Conservation (phyloP, 208 protist genomes). For the Wallacemonas sp. region DNA sequence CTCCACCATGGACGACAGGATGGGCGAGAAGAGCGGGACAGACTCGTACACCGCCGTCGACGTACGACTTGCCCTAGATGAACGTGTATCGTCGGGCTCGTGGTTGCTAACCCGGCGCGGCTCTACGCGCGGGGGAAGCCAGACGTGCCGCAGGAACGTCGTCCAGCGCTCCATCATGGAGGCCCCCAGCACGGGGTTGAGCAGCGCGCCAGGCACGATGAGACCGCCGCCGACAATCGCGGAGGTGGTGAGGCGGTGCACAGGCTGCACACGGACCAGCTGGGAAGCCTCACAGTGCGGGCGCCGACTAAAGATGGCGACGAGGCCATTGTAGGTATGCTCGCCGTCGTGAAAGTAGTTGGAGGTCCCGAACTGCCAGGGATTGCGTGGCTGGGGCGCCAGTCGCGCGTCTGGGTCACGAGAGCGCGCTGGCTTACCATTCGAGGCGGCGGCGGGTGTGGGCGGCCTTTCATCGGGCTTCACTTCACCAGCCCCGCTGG, state of each 20-base stretch:
- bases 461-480: too few species aligned
- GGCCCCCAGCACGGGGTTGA: slow-evolving; percentile 10
- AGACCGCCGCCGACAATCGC: slow-evolving; percentile 4
- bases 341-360: slow-evolving; percentile 8
- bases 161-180: slow-evolving; percentile 14
- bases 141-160: slow-evolving; percentile 6
- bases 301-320: slow-evolving; percentile 1
- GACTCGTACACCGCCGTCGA: too few species aligned
- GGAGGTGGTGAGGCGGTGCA: background rate
- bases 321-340: slow-evolving; percentile 19
- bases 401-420: too few species aligned
- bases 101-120: too few species aligned
- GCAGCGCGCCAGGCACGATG: slow-evolving; percentile 4
- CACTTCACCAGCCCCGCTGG: too few species aligned
- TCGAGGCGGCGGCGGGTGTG: too few species aligned
- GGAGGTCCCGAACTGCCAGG: slow-evolving; percentile 10
- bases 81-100: too few species aligned
- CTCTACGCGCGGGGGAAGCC: background rate
- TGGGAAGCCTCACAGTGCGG: slow-evolving; percentile 6
- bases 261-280: background rate
- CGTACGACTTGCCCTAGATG: background rate
- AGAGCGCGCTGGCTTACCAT: too few species aligned
- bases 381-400: background rate
- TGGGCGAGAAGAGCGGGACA: background rate
- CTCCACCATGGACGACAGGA: background rate